phyloP scores from a whole-genome alignment of 2,329 filamentous ascomycete species.

The Dothiorella sarmentorum region DNA sequence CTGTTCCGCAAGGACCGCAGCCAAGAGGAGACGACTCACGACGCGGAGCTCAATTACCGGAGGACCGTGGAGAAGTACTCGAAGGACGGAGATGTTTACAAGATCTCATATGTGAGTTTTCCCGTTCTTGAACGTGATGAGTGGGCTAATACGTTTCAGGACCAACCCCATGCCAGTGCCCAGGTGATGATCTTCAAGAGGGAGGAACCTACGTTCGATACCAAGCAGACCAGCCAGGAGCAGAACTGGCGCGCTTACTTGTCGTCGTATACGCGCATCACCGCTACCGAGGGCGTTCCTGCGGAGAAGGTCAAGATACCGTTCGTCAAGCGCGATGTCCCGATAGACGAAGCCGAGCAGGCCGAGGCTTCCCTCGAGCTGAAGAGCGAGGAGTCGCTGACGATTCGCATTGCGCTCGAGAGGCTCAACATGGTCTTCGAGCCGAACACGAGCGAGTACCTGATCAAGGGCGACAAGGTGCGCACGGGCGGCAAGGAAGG shows the following conservation, averaged over 20 bases:
- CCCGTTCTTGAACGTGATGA: too few species aligned
- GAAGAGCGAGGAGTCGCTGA: conserved; percentile 41
- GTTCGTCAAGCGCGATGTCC: conserved; percentile 41
- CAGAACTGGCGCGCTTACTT: conserved; percentile 91
- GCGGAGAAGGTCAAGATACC: conserved; percentile 35
- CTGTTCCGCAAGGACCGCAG: conserved; percentile 80
- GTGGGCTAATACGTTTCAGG: conserved; percentile 26
- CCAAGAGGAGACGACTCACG: conserved; percentile 81
- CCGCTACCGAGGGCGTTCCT: conserved; percentile 63
- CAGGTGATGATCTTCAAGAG: conserved; percentile 81
- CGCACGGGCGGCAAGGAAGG: conserved; percentile 36
- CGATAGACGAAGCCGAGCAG: conserved; percentile 32
- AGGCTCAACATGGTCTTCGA: conserved; percentile 45
- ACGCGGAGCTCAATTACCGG: conserved; percentile 83
- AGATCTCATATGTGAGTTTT: conserved; percentile 79
- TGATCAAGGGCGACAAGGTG: conserved; percentile 36
- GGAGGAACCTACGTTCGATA: conserved; percentile 75
- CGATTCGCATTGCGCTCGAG: conserved; percentile 43
- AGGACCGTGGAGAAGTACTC: conserved; percentile 90
- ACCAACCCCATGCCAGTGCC: conserved; percentile 66
- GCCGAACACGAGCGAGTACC: conserved; percentile 40
- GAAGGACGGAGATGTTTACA: conserved; percentile 89
- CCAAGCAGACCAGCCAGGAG: conserved; percentile 62
- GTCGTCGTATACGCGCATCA: conserved; percentile 81
- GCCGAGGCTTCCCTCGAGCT: conserved; percentile 29